Evolutionary conservation across 1,139 yeast genomes (phyloP), one percentile per base, ranked within the genome.

Genomic region (Trichomonascaceae sp.): DNA sequence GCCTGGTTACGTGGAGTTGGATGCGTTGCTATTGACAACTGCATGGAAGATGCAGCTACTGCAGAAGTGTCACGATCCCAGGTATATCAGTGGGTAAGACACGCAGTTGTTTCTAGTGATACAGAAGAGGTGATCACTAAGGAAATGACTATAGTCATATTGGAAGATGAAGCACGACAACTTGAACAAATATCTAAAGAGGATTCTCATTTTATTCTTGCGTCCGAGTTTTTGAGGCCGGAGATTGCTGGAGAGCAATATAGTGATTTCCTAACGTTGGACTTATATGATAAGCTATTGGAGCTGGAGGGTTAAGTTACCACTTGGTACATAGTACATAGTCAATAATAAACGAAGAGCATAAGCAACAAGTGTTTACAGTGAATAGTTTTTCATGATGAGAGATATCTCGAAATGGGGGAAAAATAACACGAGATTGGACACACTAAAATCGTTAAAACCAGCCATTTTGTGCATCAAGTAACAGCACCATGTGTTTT

Each of bases 21-120:
- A 15, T 84, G 90, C 74, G 89, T 85, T 56, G 90, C 91, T 63
- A 85, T 85, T 70, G 84, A 85, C 75, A 83, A 80, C 69, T 76
- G 85, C 72, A 85, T 85, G 91, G 91, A 85, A 74, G 91, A 85
- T 67, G 91, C 91, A 49, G 91, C 91, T 52, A 85, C 91, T 54
- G 91, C 91, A 52, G 91, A 85, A 71, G 90, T 85, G 48, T 84
- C 89, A 32, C 81, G 91, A 70, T 80, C 87, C 41, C 89, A 84
- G 71, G 77, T 85, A 62, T 82, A 86, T 80, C 89, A 85, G 70
- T 85, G 91, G 91, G 88, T 85, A 58, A 80, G 81, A 58, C 90
- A 85, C 69, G 82, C 83, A 55, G 82, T 80, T 53, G 71, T 71
- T 61, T 83, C 89, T 51, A 81, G 79, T 59, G 76, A 77, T 58